Evolutionary conservation across 2,329 filamentous ascomycete genomes (phyloP).

Genomic region (Orbilia quercus): DNA sequence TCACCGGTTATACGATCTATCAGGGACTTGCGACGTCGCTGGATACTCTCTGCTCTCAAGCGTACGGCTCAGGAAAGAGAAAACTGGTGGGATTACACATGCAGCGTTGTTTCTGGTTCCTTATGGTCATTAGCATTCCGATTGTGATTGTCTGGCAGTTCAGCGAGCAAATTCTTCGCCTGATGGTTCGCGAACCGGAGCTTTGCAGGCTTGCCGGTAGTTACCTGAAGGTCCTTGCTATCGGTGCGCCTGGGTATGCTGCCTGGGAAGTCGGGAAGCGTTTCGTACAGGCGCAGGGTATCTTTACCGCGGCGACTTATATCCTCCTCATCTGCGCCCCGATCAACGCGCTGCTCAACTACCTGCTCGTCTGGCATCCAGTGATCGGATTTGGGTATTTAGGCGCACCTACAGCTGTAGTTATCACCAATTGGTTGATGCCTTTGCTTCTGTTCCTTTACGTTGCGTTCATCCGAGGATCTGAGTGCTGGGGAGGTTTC

Average conservation of each 20-base stretch:
- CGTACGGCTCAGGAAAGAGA: slow-evolving; percentile 89
- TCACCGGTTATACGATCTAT: slow-evolving; percentile 80
- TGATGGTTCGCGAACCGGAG: slow-evolving; percentile 76
- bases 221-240: slow-evolving; percentile 76
- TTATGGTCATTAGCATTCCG: slow-evolving; percentile 77
- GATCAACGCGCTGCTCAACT: slow-evolving; percentile 83
- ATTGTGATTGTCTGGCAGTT: slow-evolving; percentile 78
- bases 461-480: slow-evolving; percentile 76
- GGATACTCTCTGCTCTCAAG: slow-evolving; percentile 92
- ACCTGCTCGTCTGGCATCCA: slow-evolving; percentile 62
- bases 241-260: slow-evolving; percentile 77
- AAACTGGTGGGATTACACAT: slow-evolving; percentile 86
- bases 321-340: slow-evolving; percentile 85
- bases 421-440: slow-evolving; percentile 79
- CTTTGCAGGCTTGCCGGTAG: slow-evolving; percentile 77
- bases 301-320: slow-evolving; percentile 85
- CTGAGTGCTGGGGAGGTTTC: slow-evolving; percentile 84
- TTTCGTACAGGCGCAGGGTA: slow-evolving; percentile 85
- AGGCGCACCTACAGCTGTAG: slow-evolving; percentile 81
- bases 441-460: slow-evolving; percentile 79
- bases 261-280: slow-evolving; percentile 77
- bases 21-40: slow-evolving; percentile 84
- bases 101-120: slow-evolving; percentile 82
- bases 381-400: slow-evolving; percentile 74
- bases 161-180: slow-evolving; percentile 73